Evolutionary conservation across 2,329 filamentous ascomycete genomes (phyloP).

Genomic region (Capronia americana): DNA sequence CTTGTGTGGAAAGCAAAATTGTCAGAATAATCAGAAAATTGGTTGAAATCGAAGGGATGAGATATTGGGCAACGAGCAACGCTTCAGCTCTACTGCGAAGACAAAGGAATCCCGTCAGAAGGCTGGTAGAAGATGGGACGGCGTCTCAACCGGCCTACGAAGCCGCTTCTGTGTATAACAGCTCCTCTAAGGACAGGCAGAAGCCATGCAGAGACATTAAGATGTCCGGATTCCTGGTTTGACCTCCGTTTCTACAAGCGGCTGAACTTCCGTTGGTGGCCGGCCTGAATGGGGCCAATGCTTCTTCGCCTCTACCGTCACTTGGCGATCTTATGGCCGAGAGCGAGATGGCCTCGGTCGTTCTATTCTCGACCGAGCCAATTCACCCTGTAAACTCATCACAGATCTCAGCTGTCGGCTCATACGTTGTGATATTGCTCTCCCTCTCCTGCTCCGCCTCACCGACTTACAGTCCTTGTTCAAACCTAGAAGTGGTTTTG

Average conservation of each 20-base stretch:
- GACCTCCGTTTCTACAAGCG: neutral
- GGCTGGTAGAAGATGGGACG: neutral
- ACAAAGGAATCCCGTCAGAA: neutral
- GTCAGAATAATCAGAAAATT: neutral
- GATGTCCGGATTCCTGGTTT: neutral
- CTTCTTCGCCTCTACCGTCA: no score
- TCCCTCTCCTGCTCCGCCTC: neutral
- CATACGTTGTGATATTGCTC: neutral
- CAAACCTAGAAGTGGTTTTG: neutral
- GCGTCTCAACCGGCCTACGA: neutral
- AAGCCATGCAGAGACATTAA: neutral
- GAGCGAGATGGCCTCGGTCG: neutral
- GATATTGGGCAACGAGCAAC: neutral
- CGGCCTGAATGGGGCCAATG: neutral
- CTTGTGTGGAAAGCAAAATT: neutral
- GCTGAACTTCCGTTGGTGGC: conserved; percentile 36
- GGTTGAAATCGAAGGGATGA: neutral
- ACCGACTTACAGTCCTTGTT: neutral
- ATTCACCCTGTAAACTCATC: neutral
- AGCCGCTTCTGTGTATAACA: neutral
- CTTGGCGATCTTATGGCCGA: neutral
- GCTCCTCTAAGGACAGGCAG: neutral
- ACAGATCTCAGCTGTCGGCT: neutral
- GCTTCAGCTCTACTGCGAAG: neutral
- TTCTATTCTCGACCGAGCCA: no score